A percentile compares a stretch with the other conserved stretches of the same genome.
Conservation (phyloP, 192 early-diverging fungal genomes). For the Polychytrium aggregatum region DNA sequence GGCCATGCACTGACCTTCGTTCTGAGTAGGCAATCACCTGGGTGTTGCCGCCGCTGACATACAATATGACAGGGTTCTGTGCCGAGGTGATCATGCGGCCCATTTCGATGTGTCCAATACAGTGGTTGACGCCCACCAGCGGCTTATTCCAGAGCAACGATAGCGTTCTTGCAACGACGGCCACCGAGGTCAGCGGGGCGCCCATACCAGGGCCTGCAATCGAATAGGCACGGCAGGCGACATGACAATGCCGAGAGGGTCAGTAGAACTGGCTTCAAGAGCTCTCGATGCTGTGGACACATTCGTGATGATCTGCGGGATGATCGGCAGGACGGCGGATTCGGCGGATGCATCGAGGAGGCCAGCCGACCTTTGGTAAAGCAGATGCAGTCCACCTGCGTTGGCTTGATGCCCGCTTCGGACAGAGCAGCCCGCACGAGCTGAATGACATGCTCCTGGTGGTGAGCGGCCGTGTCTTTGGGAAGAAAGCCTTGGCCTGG, state of each 20-base stretch:
- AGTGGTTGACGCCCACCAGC: slow-evolving; percentile 94
- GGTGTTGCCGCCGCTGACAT: slow-evolving; percentile 97
- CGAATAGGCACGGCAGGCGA: too few species aligned
- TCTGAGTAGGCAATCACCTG: slow-evolving; percentile 98
- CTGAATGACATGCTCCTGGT: slow-evolving; percentile 61
- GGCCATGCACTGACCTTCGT: slow-evolving; percentile 39
- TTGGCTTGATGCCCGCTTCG: slow-evolving; percentile 58
- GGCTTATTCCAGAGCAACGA: slow-evolving; percentile 85
- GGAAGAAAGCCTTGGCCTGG: slow-evolving; percentile 94
- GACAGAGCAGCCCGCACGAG: slow-evolving; percentile 67
- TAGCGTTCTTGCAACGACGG: slow-evolving; percentile 85
- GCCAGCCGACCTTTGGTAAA: slow-evolving; percentile 78
- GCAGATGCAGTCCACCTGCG: slow-evolving; percentile 84
- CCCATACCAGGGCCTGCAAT: slow-evolving; percentile 94
- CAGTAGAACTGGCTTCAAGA: too few species aligned
- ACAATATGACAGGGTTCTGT: slow-evolving; percentile 86
- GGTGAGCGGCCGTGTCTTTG: slow-evolving; percentile 86
- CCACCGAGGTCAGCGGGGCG: slow-evolving; percentile 82
- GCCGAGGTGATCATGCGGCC: slow-evolving; percentile 93
- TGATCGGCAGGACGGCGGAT: too few species aligned
- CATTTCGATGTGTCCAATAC: slow-evolving; percentile 99
- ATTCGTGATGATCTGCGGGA: too few species aligned
- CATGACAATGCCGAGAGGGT: too few species aligned
- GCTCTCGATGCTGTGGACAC: too few species aligned
- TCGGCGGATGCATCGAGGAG: too few species aligned